Base-by-base conservation (phyloP, 75 land plant species). In the Isoetes taiwanensis region DNA sequence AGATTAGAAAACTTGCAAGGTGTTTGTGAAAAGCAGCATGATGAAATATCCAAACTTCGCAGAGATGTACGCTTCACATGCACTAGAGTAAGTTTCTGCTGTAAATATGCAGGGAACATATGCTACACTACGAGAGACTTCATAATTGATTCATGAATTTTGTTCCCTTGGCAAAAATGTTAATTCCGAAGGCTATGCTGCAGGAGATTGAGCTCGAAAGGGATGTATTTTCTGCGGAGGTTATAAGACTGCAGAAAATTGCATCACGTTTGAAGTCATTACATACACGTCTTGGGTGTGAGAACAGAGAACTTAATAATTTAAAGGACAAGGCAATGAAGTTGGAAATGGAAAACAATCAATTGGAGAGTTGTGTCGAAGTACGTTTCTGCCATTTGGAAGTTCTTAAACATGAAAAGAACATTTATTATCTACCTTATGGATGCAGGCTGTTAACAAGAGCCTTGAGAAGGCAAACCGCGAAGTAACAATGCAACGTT, bases 131-230 rank as follows among this genome's bases (percentile, higher is more conserved):
- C n/a, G n/a, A n/a, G n/a, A n/a, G n/a, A n/a, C n/a, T n/a, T n/a
- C n/a, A n/a, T n/a, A n/a, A n/a, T n/a, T n/a, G n/a, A n/a, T n/a
- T n/a, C n/a, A n/a, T n/a, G n/a, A n/a, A n/a, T n/a, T n/a, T n/a
- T n/a, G n/a, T n/a, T n/a, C n/a, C n/a, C n/a, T n/a, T n/a, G n/a
- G n/a, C n/a, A 3, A 3, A 56, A 14, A 56, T n/a, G 30, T 28
- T 25, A 25, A 21, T 54, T 4, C 30, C 24, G 24, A 16, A 3
- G 28, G 32, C 6, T 1, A 54, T 35, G 28, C 20, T 23, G 28
- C 46, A 65, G 68, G 68, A 65, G 38, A 32, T 60, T 3, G 64
- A 65, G 25, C 54, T 63, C 3, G 72, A 69, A 28, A 54, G 72
- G 40, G 67, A 69, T 42, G 59, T 62, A 10, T 63, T 55, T 57